These are phyloP conservation scores for Phytophthora nicotianae DNA, from an alignment of 352 stramenopile genomes.

Conservation along the genomic window DNA sequence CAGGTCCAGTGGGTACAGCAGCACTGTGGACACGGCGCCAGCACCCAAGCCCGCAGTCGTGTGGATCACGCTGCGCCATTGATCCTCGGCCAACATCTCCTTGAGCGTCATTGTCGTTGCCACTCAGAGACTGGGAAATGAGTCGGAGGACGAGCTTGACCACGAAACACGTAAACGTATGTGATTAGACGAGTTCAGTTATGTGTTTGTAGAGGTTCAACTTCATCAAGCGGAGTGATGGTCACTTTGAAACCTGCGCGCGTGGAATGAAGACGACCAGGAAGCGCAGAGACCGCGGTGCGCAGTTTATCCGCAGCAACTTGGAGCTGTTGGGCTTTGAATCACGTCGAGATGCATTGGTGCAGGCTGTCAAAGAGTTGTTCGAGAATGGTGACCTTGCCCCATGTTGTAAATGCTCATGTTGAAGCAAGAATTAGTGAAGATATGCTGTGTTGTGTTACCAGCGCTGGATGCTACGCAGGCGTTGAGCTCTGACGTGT, in stretches of 20 bases:
- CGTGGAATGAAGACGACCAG: slow-evolving; percentile 8
- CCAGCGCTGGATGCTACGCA: slow-evolving; percentile 70
- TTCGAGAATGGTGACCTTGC: slow-evolving; percentile 72
- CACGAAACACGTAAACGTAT: slow-evolving; percentile 13
- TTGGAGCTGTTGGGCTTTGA: slow-evolving; percentile 81
- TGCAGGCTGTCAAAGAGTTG: slow-evolving; percentile 82
- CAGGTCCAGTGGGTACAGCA: slow-evolving; percentile 97
- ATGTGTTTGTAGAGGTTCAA: slow-evolving; percentile 36
- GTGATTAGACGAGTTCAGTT: slow-evolving; percentile 5
- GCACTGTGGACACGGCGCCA: slow-evolving; percentile 77
- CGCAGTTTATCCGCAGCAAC: slow-evolving; percentile 70
- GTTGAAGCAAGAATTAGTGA: neutral
- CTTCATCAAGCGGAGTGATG: slow-evolving; percentile 23
- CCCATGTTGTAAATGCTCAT: neutral
- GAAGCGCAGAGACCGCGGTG: slow-evolving; percentile 38
- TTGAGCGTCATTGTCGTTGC: slow-evolving; percentile 37
- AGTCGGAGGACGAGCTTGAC: slow-evolving; percentile 16
- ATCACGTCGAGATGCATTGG: slow-evolving; percentile 54
- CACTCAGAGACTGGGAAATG: slow-evolving; percentile 9
- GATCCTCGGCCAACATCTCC: slow-evolving; percentile 59
- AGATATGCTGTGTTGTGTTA: neutral
- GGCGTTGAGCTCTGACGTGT: slow-evolving; percentile 21
- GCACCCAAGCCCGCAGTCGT: slow-evolving; percentile 72
- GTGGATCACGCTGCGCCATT: slow-evolving; percentile 74
- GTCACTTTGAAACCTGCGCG: slow-evolving; percentile 16